Conservation (phyloP, 2,329 filamentous ascomycete species). For the Colletotrichum theobromicola region DNA sequence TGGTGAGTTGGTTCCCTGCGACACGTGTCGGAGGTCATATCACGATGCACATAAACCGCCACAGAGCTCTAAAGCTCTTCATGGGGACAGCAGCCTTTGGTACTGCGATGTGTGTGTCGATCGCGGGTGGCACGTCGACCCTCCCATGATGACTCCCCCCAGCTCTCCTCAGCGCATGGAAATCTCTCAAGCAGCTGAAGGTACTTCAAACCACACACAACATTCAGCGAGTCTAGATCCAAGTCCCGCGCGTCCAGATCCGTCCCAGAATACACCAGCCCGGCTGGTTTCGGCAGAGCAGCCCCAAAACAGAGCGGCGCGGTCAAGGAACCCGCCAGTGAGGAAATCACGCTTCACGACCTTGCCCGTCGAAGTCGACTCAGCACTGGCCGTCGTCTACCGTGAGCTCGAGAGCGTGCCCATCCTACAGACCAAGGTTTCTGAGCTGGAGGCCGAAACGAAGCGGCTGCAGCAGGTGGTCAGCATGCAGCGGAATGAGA, state of each 20-base stretch:
- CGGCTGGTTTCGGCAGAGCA: not conserved
- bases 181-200: not conserved
- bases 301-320: not conserved
- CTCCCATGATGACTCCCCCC: not conserved
- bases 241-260: not conserved
- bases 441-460: not conserved
- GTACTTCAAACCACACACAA: not conserved
- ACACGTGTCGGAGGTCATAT: not conserved
- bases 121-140: not conserved
- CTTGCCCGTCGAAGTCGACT: not conserved
- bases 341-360: not conserved
- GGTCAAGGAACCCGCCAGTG: not conserved
- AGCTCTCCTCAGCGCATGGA: not conserved
- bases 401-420: not conserved
- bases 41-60: not conserved
- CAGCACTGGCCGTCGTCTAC: not conserved
- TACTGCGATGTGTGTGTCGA: not conserved
- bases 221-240: not conserved
- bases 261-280: accelerated
- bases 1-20: not conserved
- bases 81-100: not conserved
- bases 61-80: not conserved
- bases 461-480: not conserved
- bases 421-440: not conserved
- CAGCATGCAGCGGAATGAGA: not conserved